Conservation (phyloP, 2,329 filamentous ascomycete species). For the Elsinoe ampelina region DNA sequence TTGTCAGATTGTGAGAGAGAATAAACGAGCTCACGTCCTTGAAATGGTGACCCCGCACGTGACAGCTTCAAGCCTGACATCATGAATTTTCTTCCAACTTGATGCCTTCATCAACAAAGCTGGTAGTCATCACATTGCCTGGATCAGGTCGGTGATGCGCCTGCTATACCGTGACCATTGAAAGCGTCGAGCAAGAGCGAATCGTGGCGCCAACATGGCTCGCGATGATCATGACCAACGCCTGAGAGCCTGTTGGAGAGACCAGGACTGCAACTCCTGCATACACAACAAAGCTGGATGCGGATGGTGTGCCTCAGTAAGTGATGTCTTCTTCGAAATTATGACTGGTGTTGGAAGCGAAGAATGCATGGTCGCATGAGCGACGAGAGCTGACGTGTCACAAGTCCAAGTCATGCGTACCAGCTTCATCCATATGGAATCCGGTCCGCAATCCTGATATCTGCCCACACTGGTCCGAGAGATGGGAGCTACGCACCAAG, state of each 20-base stretch:
- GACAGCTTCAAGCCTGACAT: too few species aligned
- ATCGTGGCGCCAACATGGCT: neutral
- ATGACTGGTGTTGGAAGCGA: neutral
- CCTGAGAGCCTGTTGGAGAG: constrained; percentile 24
- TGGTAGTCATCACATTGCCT: too few species aligned
- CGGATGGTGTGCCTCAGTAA: constrained; percentile 38
- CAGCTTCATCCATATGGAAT: constrained; percentile 32
- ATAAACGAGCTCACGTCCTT: too few species aligned
- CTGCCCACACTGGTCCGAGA: constrained; percentile 32
- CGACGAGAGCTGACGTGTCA: neutral
- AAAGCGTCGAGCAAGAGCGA: too few species aligned
- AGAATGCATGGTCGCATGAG: neutral
- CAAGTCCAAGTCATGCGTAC: constrained; percentile 35
- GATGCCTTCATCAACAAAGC: too few species aligned
- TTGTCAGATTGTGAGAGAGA: too few species aligned
- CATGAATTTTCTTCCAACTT: too few species aligned
- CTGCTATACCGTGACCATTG: too few species aligned
- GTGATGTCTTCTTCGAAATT: constrained; percentile 16
- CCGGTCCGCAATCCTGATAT: constrained; percentile 29
- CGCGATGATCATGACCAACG: constrained; percentile 12
- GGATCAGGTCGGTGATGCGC: too few species aligned
- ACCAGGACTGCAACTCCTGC: constrained; percentile 26
- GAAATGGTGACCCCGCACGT: too few species aligned
- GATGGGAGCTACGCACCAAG: constrained; percentile 37
- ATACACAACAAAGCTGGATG: constrained; percentile 26